Percentiles rank a stretch among this genome's conserved stretches.
Evolutionary conservation across 225 moss, liverwort and hornwort genomes (phyloP).

Genomic region (Polytrichum formosum): DNA sequence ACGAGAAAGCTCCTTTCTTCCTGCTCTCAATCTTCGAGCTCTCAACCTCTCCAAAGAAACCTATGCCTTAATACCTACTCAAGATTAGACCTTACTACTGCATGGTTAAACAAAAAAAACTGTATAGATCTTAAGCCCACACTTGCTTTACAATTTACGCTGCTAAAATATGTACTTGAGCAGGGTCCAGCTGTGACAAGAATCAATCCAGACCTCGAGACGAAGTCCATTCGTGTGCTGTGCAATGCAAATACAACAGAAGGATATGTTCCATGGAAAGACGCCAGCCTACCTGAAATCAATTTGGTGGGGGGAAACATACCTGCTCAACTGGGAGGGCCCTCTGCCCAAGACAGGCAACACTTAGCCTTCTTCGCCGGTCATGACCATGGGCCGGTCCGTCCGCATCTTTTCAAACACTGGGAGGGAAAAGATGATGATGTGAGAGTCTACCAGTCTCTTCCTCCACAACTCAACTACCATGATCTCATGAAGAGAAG

Average conservation of each 20-base stretch:
- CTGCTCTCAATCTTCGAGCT: too few species aligned
- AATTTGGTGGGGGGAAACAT: conserved; percentile 73
- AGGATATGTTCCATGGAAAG: conserved; percentile 74
- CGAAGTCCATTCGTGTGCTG: conserved; percentile 75
- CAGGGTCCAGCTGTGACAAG: conserved; percentile 82
- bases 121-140: too few species aligned
- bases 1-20: too few species aligned
- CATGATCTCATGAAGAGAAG: conserved; percentile 88
- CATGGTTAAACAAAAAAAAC: too few species aligned
- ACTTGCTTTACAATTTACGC: neutral
- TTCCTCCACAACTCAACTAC: conserved; percentile 64
- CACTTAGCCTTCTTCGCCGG: conserved; percentile 89
- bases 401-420: conserved; percentile 66
- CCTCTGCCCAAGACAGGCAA: conserved; percentile 46
- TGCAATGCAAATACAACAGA: conserved; percentile 95
- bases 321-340: conserved; percentile 63
- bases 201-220: conserved; percentile 53
- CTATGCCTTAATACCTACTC: too few species aligned
- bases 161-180: neutral
- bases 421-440: conserved; percentile 82
- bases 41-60: too few species aligned
- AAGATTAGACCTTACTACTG: too few species aligned
- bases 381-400: conserved; percentile 87
- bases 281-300: conserved; percentile 86
- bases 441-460: conserved; percentile 60